Evolutionary conservation across 2,329 filamentous ascomycete species (phyloP), one percentile per base, ranked within the genome.

Genomic region (Chalara sp.): DNA sequence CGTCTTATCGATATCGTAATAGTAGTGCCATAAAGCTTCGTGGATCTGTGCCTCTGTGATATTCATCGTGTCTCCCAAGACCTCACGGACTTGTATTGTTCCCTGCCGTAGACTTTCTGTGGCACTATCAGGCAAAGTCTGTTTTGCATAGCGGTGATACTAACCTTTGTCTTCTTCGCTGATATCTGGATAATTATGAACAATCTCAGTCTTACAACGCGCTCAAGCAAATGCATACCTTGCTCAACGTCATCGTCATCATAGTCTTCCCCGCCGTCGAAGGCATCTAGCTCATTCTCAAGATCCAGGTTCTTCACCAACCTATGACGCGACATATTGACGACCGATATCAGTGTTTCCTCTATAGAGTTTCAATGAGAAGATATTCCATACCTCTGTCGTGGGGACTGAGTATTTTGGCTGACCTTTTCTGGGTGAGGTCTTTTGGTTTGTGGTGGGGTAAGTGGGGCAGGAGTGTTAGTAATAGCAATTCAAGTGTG

Each of bases 21-120:
- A 97, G 68, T 96, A 96, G 69, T 99, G 83, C 89, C 90, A 97
- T 12, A 99, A 70, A 0, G 91, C 80, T 54, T 97, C 92, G 66
- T 95, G 83, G 55, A 96, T 92, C 64, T 96, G 86, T 37, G 75
- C 72, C 53, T 85, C 80, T 5, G 79, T 76, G n/a, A 79, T 72
- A n/a, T 55, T 58, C 30, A 70, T 35, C 75, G 78, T 74, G 7
- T 71, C 67, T 6, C 82, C 85, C n/a, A 96, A 73, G 6, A 78
- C 76, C 54, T 75, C 74, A 52, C 80, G 77, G 35, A 95, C 86
- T 56, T 84, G 76, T 39, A 76, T 72, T 1, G 84, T 89, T 47
- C 83, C 85, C 39, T 79, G 68, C 39, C 77, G 76, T 78, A 95
- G 79, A 54, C 78, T 72, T 57, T 76, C 74, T 64, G 68, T 65